Conservation (phyloP, 331 rosid genomes). For the Spiraea crenata region DNA sequence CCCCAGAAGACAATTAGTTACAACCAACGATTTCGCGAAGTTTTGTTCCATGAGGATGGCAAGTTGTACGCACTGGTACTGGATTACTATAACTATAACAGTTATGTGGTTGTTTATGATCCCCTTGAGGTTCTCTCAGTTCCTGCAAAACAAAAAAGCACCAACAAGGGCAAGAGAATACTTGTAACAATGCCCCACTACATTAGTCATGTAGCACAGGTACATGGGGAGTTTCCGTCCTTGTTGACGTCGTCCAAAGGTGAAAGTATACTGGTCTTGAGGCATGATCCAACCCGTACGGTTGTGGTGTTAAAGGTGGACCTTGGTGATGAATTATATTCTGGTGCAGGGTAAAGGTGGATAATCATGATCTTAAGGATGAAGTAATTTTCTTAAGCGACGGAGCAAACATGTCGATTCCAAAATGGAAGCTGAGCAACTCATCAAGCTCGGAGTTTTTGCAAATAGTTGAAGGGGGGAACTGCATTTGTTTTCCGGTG, state of each 20-base stretch:
- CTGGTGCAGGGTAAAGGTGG: no score
- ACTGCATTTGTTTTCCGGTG: no score
- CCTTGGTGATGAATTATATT: neutral
- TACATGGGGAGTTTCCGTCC: neutral
- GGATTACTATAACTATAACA: neutral
- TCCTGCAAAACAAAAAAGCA: no score
- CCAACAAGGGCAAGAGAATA: neutral
- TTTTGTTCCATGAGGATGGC: neutral
- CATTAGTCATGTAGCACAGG: neutral
- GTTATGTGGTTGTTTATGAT: neutral
- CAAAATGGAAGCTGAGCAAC: neutral
- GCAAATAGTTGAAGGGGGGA: no score
- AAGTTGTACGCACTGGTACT: slow-evolving; percentile 3
- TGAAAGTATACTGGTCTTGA: neutral
- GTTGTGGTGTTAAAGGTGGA: neutral
- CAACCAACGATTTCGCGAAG: neutral
- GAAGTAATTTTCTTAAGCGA: neutral
- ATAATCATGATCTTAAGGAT: neutral
- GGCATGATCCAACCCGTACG: neutral
- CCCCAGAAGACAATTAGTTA: neutral
- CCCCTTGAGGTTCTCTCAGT: no score
- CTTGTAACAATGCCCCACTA: neutral
- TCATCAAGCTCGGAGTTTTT: neutral
- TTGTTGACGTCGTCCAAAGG: neutral
- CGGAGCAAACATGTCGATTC: neutral